Evolutionary conservation across 2,329 filamentous ascomycete species (phyloP), one percentile per base, ranked within the genome.

Genomic region (Bipolaris sorokiniana): DNA sequence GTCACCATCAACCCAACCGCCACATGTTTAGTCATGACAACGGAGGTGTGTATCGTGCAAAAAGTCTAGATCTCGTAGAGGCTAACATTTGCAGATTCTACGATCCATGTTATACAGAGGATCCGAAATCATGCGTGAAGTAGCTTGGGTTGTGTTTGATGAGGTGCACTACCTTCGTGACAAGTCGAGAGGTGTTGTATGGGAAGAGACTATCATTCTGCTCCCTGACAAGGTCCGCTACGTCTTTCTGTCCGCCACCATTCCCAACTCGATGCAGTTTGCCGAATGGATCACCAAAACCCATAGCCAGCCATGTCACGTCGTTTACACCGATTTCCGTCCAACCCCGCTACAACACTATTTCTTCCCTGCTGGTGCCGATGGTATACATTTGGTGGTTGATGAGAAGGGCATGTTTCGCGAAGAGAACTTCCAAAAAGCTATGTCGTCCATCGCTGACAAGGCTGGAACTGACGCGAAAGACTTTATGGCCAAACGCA

Each of bases 241-340:
- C 73, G 96, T 99, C 54, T 99, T 99, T 78, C 82, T 99, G 59
- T 99, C 96, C 31, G 95, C 95, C 62, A 99, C 96, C 1, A 99
- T 99, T 62, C 95, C 95, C 52, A 99, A 99, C 74, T 93, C 95
- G 50, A 97, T 98, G 86, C 95, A 99, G 77, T 99, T 99, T 70
- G 95, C 95, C 67, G 94, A 99, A 77, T 99, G 95, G 95, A 96
- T 99, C 70, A 92, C 91, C 68, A 98, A 98, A 80, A 98, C 94
- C 56, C 96, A 99, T 76, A 90, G 91, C 64, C 96, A 99, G 73
- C 94, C 95, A 6, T 99, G 95, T 67, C 96, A 99, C 82, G 96
- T 99, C 62, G 95, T 99, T 3, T 99, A 99, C 78, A 99, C 95
- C 50, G 94, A 99, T 79, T 99, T 98, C 82, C 87, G 95, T 73